Evolutionary conservation across 1,139 yeast species (phyloP), one percentile per base, ranked within the genome.

Genomic region (Kodamaea fungicola): DNA sequence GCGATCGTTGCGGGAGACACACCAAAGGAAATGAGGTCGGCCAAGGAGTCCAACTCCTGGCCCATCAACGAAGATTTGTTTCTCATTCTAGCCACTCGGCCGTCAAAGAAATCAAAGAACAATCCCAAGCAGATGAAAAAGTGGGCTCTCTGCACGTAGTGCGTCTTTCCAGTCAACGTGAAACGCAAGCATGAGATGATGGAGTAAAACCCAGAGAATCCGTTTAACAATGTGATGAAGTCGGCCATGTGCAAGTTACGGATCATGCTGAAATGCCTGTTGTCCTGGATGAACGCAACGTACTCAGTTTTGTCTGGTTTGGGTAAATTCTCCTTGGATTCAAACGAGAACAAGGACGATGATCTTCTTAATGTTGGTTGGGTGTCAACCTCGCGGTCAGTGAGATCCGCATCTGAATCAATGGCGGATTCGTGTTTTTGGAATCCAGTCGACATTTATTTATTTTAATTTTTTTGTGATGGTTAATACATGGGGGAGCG

Each of bases 1-100:
- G 95, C 98, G 60, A 88, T 83, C 12, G 90, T 75, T 2, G 97
- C 96, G 4, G 97, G 97, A 4, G 94, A 87, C 16, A 89, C 96
- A 43, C 96, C 95, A 59, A 90, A 90, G 10, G 95, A 83, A 24
- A 92, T 78, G 55, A 92, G 77, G 62, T 92, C 98, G 19, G 98
- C 98, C 53, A 92, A 74, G 2, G 97, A 88, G 59, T 92, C 98
- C 51, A 92, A 78, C 64, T 92, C 98, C 62, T 92, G 97, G 42
- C 98, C 98, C 88, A 94, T 87, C 41, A 92, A 72, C 19, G 95
- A 83, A 2, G 96, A 78, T 65, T 92, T 88, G 61, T 89, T 84
- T 64, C 97, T 78, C 67, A 92, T 76, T 52, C 98, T 76, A 5
- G 98, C 98, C 7, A 92, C 98, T 53, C 96, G 80, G 22, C 98